These are phyloP conservation scores for Marasmius tenuissimus DNA, from an alignment of 1,284 basidiomycete genomes.

Conservation along the genomic window DNA sequence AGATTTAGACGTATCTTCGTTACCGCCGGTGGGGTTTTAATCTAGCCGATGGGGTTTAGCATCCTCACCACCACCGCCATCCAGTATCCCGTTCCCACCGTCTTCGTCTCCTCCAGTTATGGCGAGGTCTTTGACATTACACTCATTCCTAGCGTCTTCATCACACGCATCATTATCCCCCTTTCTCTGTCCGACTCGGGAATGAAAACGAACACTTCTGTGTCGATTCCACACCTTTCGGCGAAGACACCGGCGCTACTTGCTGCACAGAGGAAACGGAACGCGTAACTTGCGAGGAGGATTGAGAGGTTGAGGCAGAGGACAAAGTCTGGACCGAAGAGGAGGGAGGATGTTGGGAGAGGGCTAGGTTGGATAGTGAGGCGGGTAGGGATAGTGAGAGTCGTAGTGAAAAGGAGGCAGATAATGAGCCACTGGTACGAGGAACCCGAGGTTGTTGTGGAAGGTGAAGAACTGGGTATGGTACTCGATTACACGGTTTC, in stretches of 20 bases:
- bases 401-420: too few species aligned
- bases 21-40: background rate
- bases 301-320: constrained; percentile 14
- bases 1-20: background rate
- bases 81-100: background rate
- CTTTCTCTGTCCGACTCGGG: background rate
- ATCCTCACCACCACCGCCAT: background rate
- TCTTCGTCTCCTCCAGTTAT: background rate
- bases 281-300: constrained; percentile 11
- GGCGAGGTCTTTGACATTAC: background rate
- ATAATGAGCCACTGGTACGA: too few species aligned
- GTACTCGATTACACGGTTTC: too few species aligned
- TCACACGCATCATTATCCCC: background rate
- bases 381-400: too few species aligned
- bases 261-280: constrained; percentile 8
- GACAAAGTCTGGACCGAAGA: constrained; percentile 2
- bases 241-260: constrained; percentile 14
- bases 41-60: background rate
- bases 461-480: too few species aligned
- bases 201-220: background rate
- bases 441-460: too few species aligned
- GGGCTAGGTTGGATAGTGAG: background rate
- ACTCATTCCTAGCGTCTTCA: background rate
- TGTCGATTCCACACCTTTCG: too few species aligned
- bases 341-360: background rate